phyloP scores from a whole-genome alignment of 371 early-diverging fungal species.

The Rhizopus microsporus region DNA sequence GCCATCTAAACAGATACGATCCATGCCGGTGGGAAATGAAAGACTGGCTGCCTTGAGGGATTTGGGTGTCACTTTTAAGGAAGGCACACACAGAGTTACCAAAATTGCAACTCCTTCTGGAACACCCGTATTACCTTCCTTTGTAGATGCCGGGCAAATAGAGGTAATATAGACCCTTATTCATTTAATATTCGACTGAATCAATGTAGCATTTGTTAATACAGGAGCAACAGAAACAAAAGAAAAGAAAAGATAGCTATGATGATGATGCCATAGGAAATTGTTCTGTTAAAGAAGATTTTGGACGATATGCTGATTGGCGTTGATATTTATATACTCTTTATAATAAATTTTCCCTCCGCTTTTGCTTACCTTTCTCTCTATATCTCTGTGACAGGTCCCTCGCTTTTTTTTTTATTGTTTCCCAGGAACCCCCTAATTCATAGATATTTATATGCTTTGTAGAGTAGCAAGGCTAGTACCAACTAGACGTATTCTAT shows the following conservation, averaged over 20 bases:
- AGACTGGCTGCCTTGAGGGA: constrained; percentile 41
- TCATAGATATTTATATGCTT: neutral
- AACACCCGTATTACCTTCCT: constrained; percentile 36
- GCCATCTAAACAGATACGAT: constrained; percentile 18
- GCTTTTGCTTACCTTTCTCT: too few relatives aligned
- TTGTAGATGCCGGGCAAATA: constrained; percentile 37
- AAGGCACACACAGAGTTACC: constrained; percentile 41
- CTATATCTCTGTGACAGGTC: too few relatives aligned
- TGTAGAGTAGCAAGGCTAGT: neutral
- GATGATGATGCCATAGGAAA: constrained; percentile 3
- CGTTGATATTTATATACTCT: neutral
- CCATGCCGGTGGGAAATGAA: constrained; percentile 36
- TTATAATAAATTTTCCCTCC: too few relatives aligned
- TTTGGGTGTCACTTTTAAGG: constrained; percentile 44
- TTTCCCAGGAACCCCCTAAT: neutral
- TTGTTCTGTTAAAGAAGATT: constrained; percentile 1
- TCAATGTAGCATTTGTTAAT: neutral
- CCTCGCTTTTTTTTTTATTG: neutral
- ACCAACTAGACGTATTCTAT: neutral
- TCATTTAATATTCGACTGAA: neutral
- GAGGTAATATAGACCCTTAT: constrained; percentile 12
- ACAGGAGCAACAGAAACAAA: constrained; percentile 4
- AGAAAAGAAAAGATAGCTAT: neutral
- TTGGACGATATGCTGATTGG: constrained; percentile 9
- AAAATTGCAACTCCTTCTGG: constrained; percentile 48